Evolutionary conservation across 441 rosid species (phyloP), one percentile per base, ranked within the genome.

Genomic region (Erodium texanum): DNA sequence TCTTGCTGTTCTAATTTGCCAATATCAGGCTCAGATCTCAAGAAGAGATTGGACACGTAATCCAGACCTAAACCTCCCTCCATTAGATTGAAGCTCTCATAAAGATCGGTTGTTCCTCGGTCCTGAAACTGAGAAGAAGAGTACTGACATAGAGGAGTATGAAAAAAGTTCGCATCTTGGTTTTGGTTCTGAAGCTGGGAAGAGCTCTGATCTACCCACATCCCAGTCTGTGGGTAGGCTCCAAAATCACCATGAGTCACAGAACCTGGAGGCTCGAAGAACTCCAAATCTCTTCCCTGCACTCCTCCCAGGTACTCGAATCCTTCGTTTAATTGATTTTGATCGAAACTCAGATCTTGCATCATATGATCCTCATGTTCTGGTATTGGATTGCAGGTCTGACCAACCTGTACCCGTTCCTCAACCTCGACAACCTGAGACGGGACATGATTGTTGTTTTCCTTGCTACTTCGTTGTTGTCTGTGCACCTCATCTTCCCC

Each of bases 141-240:
- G 48, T 41, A 41, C 50, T 43, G 50, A 43, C 15, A 43, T 43
- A 10, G n/a, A 43, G 50, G 50, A 15, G 3, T 43, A 11, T 10
- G 8, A 2, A 24, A 56, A 19, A 56, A 22, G 62, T 19, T 56
- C 3, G 24, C 20, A 14, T 56, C 62, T 56, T 56, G 62, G 62
- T 56, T 56, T 56, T 56, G 62, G 62, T 56, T 56, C 62, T 56
- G 62, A 19, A 18, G 20, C 62, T 56, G 62, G 62, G 12, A 8
- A 16, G 62, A 20, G 24, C 23, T 16, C 23, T 56, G 62, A 56
- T 56, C 62, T 8, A 10, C 10, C 11, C 12, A 22, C 24, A 56
- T 56, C 23, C 62, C 62, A 22, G 62, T 32, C 36, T 32, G 36
- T 32, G 36, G 36, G 36, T 32, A 32, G 36, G 6, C 36, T 32